These are phyloP conservation scores for Trifolium dubium DNA, from an alignment of 306 rosid genomes.

Conservation along the genomic window DNA sequence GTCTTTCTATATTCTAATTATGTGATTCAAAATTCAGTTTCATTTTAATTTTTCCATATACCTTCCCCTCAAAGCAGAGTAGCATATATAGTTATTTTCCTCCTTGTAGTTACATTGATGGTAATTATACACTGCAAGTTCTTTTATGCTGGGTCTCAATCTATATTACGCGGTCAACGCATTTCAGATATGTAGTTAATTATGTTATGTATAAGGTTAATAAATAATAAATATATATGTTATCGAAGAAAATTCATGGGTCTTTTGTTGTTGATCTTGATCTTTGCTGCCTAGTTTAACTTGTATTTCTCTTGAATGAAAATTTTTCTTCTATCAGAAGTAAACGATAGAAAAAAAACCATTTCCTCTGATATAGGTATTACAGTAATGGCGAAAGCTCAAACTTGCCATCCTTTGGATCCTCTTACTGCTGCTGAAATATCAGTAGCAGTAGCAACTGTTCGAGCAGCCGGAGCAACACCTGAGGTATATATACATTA, in stretches of 20 bases:
- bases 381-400: slow-evolving; percentile 70
- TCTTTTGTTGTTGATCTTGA: background rate
- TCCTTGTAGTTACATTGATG: no score
- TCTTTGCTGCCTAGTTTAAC: slow-evolving; percentile 24
- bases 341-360: slow-evolving; percentile 27
- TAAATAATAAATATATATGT: background rate
- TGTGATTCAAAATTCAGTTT: no score
- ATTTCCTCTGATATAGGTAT: slow-evolving; percentile 51
- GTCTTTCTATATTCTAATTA: background rate
- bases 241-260: background rate
- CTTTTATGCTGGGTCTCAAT: no score
- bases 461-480: slow-evolving; percentile 81
- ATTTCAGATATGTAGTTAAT: no score
- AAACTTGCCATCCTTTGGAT: slow-evolving; percentile 79
- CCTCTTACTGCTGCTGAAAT: slow-evolving; percentile 85
- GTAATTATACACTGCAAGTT: no score
- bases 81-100: no score
- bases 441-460: slow-evolving; percentile 83
- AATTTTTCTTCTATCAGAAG: slow-evolving; percentile 32
- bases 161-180: background rate
- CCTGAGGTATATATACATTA: slow-evolving; percentile 69
- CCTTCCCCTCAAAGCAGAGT: no score
- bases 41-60: no score
- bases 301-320: slow-evolving; percentile 8
- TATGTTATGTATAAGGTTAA: background rate